phyloP scores from a whole-genome alignment of 176 grass and related monocot genomes.

The Carex littledalei region DNA sequence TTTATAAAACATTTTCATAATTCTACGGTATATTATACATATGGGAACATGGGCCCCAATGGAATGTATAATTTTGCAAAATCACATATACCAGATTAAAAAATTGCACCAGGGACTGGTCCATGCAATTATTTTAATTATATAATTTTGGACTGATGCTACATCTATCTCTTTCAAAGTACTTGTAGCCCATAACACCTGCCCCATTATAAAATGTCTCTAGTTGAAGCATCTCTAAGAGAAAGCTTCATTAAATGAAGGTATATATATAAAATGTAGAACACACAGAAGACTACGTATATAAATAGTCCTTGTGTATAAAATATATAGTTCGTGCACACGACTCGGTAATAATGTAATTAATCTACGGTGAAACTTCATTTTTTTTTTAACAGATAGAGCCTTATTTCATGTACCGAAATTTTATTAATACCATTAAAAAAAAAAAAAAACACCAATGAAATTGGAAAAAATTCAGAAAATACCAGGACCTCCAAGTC shows the following conservation, averaged over 20 bases:
- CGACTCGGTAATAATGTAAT: slow-evolving; percentile 39
- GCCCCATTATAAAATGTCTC: slow-evolving; percentile 15
- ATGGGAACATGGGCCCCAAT: background rate
- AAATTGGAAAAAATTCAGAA: no score
- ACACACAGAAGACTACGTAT: slow-evolving; percentile 10
- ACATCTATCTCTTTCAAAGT: background rate
- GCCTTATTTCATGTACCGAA: no score
- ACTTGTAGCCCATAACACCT: slow-evolving; percentile 14
- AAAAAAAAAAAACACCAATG: no score
- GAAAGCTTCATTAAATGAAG: slow-evolving; percentile 21
- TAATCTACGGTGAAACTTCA: background rate
- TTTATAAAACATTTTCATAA: background rate
- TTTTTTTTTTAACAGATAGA: background rate
- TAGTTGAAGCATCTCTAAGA: slow-evolving; percentile 1
- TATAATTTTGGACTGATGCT: background rate
- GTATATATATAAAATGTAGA: slow-evolving; percentile 1
- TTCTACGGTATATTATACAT: background rate
- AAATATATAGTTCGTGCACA: slow-evolving; percentile 53
- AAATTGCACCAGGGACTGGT: background rate
- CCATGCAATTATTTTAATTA: slow-evolving; percentile 1
- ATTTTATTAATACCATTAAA: no score
- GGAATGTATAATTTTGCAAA: background rate
- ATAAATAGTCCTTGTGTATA: background rate
- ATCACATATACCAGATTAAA: background rate
- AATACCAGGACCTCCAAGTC: no score